Evolutionary conservation across 2,329 filamentous ascomycete species (phyloP), one percentile per base, ranked within the genome.

Genomic region (Fusarium beomiforme): DNA sequence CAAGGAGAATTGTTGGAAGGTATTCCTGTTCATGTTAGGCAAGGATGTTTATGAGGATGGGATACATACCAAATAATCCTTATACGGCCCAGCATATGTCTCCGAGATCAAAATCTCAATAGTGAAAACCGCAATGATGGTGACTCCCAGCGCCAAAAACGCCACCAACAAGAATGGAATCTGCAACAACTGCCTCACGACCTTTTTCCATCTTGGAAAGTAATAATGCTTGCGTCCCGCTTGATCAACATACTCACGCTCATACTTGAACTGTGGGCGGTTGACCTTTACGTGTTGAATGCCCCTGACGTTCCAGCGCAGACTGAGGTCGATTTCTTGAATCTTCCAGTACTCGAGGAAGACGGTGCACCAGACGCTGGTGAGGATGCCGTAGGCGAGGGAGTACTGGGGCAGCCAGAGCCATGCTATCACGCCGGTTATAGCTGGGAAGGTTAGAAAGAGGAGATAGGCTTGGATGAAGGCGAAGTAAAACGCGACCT

Each of bases 341-440:
- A 93, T 88, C 80, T 93, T 94, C 92, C 92, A 95, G 79, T 90
- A 94, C 76, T 95, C 92, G 16, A 93, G 86, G 70, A 94, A 94
- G 6, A 93, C 84, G 11, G 91, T 89, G 73, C 90, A 91, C 88
- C 92, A 93, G 10, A 93, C 79, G 33, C 89, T 88, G 60, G 89
- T 92, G 24, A 90, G 81, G 8, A 91, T 82, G 8, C 89, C 92
- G 75, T 93, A 94, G 21, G 89, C 79, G 17, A 91, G 85, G 0
- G 92, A 94, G 81, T 92, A 94, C 31, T 89, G 86, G 13, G 91
- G 89, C 0, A 93, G 82, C 64, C 92, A 86, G 3, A 90, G 79
- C 91, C 91, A 94, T 17, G 90, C 88, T 3, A 89, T 79, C n/a
- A 91, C 79, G 2, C 92, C 93, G 31, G 92, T 90, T 4, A 84